Base-by-base conservation (phyloP, 106 monocot genomes). In the Allium fistulosum region DNA sequence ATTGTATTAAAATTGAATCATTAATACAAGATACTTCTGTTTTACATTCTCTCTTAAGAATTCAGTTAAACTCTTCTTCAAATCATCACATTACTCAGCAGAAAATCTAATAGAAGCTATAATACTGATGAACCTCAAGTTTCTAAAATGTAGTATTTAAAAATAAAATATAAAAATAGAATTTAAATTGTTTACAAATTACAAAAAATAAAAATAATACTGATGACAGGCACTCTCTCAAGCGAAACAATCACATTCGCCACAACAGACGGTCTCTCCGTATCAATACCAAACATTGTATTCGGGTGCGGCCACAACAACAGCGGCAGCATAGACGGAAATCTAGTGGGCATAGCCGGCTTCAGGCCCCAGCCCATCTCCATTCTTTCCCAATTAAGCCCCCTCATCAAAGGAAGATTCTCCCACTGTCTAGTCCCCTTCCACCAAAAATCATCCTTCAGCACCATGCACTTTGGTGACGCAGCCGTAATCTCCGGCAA, bases 221-320 rank as follows among this genome's bases (percentile, higher is more conserved):
- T n/a, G 5, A 37, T 37, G 0, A 3, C 53, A 55, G 53, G 64
- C n/a, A 9, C 22, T 2, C 28, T 75, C 52, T 13, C 68, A 13
- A 53, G 61, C 0, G 75, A 75, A 27, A 69, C 69, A 0, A 10
- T 75, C 5, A 75, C 75, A 7, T 69, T 75, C 22, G 68, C 48
- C 10, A 26, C 75, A n/a, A 18, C 58, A 10, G 59, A 52, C 0
- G 59, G 74, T 7, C 17, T 22, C 49, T 26, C 50, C 0, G 28
- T 75, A 4, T 68, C 61, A 1, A 18, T 75, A 12, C 68, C 68
- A 0, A 0, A 17, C 0, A 26, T 75, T 0, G 46, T 14, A 17
- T 75, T 75, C 17, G 75, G 75, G 3, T 75, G 75, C 47, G 69
- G 75, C 0, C 51, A 69, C 52, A 75, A 75, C 69, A 67, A 68